Base-by-base conservation (phyloP, 164 flowering plant genomes). In the Liriodendron chinense region DNA sequence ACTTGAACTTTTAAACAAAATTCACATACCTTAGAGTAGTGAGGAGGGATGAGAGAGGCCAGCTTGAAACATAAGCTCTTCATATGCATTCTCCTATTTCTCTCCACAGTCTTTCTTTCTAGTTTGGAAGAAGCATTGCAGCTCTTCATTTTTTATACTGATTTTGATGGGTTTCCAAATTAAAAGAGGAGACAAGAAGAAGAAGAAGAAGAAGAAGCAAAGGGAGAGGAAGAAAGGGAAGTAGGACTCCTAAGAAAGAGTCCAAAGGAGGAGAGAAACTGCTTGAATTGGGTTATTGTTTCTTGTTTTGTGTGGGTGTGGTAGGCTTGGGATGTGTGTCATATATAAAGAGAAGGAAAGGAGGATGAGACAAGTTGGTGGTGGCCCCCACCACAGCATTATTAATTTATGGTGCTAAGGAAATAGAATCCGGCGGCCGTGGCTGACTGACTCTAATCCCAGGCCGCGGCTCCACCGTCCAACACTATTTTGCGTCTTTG, bases 21-120 rank as follows among this genome's bases (percentile, higher is more conserved):
- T 26, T 48, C 18, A 67, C 24, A 22, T 47, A 82, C 87, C 85
- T 77, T 80, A 3, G 82, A 78, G 75, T 79, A 78, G 57, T 72
- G 76, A 25, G 47, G 26, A 75, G 91, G 89, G 63, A 88, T 67
- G 70, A 88, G 84, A 66, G 83, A 78, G 21, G 70, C 73, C 63
- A 87, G 88, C 83, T 86, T 78, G 80, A 80, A 80, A 75, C 86
- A 83, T 9, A 86, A 83, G 28, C 13, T 43, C 57, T 87, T 87
- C 90, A 87, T 87, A 49, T 82, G 83, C 61, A 78, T 79, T 78
- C 88, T 82, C 13, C 90, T 75, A 73, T 86, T 86, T 62, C 75
- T 85, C 76, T 88, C 91, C 16, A 84, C 75, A 1, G 82, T 82
- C 72, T 88, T 88, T 23, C 91, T 72, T 10, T 84, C 88, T 6